Evolutionary conservation across 2,329 filamentous ascomycete genomes (phyloP).

Genomic region (Alternaria gaisen): DNA sequence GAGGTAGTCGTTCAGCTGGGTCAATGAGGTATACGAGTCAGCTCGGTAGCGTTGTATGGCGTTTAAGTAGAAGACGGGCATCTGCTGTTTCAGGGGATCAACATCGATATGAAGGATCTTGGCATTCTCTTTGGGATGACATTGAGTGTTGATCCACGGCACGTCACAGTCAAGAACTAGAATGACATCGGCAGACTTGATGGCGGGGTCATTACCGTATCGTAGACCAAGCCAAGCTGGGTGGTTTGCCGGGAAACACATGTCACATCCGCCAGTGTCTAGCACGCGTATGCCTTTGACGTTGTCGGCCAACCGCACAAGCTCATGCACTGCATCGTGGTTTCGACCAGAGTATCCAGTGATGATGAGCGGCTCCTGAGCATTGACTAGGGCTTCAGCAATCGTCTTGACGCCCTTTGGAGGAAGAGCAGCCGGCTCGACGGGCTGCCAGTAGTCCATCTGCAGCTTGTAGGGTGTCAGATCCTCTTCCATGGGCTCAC

Average conservation of each 20-base stretch:
- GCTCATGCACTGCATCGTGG: constrained; percentile 65
- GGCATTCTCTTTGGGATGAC: constrained; percentile 64
- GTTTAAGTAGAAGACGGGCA: constrained; percentile 66
- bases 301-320: constrained; percentile 73
- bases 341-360: constrained; percentile 78
- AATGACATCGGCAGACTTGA: constrained; percentile 82
- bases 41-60: constrained; percentile 62
- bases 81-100: constrained; percentile 71
- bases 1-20: constrained; percentile 73
- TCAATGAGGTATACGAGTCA: constrained; percentile 65
- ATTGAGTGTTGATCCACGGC: constrained; percentile 88
- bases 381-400: constrained; percentile 68
- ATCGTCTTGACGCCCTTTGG: constrained; percentile 65
- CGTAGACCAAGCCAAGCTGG: constrained; percentile 68
- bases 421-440: constrained; percentile 71
- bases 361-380: constrained; percentile 72
- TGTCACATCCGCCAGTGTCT: constrained; percentile 80
- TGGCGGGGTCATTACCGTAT: constrained; percentile 76
- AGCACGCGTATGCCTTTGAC: constrained; percentile 75
- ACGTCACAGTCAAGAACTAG: constrained; percentile 89
- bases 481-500: constrained; percentile 86
- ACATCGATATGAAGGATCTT: constrained; percentile 72
- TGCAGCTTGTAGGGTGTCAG: constrained; percentile 68
- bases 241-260: constrained; percentile 75
- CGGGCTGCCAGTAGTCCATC: constrained; percentile 74